These are phyloP conservation scores for Epichloe elymi DNA, from an alignment of 2,329 filamentous ascomycete genomes.

Conservation along the genomic window DNA sequence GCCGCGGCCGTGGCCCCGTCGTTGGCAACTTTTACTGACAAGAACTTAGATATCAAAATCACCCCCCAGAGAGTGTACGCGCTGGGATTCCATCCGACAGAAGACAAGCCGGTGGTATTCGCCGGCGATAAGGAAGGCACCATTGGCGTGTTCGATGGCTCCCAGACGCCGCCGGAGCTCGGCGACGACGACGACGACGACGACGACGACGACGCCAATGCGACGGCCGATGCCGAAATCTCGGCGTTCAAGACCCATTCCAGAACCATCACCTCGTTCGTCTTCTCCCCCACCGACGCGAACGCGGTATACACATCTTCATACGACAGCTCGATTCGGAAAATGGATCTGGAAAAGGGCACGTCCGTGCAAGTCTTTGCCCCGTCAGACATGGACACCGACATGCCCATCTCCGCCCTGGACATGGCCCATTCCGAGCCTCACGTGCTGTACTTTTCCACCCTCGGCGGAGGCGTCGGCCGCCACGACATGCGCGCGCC, in stretches of 20 bases:
- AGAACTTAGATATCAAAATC: slow-evolving; percentile 64
- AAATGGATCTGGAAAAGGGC: slow-evolving; percentile 70
- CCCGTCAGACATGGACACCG: slow-evolving; percentile 52
- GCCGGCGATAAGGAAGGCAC: slow-evolving; percentile 90
- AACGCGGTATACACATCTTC: slow-evolving; percentile 74
- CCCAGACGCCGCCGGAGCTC: slow-evolving; percentile 48
- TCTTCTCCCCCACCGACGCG: slow-evolving; percentile 59
- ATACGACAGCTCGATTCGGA: slow-evolving; percentile 85
- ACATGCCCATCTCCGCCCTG: slow-evolving; percentile 71
- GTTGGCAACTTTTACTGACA: not conserved
- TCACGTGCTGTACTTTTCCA: slow-evolving; percentile 74
- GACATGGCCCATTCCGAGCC: slow-evolving; percentile 62
- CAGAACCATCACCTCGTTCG: slow-evolving; percentile 74
- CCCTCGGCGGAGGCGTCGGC: slow-evolving; percentile 67
- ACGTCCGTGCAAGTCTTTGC: slow-evolving; percentile 72
- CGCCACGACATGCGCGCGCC: slow-evolving; percentile 62
- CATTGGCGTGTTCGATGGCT: slow-evolving; percentile 81
- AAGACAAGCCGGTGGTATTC: slow-evolving; percentile 78
- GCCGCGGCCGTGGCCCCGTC: not conserved
- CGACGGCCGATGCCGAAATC: slow-evolving; percentile 60
- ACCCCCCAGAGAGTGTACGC: slow-evolving; percentile 85
- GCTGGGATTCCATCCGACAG: slow-evolving; percentile 76
- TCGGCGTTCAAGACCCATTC: slow-evolving; percentile 84
- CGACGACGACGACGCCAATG: slow-evolving; percentile 46
- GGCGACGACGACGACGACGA: slow-evolving; percentile 49